Percentiles rank a stretch among this genome's conserved stretches.
These are phyloP conservation scores for Takashimella koratensis DNA, from an alignment of 1,284 basidiomycete genomes.

Conservation along the genomic window DNA sequence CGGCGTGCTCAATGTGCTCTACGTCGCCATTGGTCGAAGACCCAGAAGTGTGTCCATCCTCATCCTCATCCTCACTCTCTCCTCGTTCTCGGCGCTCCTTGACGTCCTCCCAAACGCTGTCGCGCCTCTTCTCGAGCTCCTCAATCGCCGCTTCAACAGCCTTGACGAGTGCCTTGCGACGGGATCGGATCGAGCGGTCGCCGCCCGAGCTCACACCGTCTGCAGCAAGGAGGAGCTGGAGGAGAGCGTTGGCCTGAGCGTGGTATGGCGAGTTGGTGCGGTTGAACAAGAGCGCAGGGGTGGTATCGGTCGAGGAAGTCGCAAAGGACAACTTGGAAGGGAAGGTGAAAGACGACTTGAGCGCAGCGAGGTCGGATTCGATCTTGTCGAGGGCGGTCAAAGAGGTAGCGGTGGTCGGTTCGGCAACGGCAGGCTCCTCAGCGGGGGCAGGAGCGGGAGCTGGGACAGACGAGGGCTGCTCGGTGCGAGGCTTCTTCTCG, in stretches of 20 bases:
- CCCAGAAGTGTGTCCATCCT: constrained; percentile 1
- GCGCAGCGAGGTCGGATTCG: constrained; percentile 24
- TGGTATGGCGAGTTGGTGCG: constrained; percentile 58
- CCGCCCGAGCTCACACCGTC: constrained; percentile 67
- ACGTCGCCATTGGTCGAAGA: constrained; percentile 13
- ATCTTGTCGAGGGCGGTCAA: constrained; percentile 29
- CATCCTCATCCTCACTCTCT: constrained; percentile 33
- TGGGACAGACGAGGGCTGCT: constrained; percentile 4
- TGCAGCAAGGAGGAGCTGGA: constrained; percentile 60
- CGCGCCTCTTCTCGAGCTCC: constrained; percentile 52
- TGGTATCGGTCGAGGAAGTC: constrained; percentile 12
- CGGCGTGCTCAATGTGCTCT: constrained; percentile 1
- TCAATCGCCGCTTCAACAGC: constrained; percentile 62
- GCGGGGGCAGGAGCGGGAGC: constrained; percentile 7
- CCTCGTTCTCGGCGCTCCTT: constrained; percentile 29
- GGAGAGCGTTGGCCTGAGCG: constrained; percentile 59
- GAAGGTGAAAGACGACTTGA: constrained; percentile 33
- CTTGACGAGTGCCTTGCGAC: constrained; percentile 59
- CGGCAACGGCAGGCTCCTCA: constrained; percentile 1
- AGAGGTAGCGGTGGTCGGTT: constrained; percentile 27
- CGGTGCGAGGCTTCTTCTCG: constrained; percentile 17
- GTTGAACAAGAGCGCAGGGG: constrained; percentile 53
- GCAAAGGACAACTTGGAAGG: constrained; percentile 37
- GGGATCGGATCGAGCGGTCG: constrained; percentile 56
- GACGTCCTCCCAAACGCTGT: constrained; percentile 43